A percentile compares a stretch with the other conserved stretches of the same genome.
Conservation (phyloP, 2,329 filamentous ascomycete genomes). For the Sporothrix humicola region DNA sequence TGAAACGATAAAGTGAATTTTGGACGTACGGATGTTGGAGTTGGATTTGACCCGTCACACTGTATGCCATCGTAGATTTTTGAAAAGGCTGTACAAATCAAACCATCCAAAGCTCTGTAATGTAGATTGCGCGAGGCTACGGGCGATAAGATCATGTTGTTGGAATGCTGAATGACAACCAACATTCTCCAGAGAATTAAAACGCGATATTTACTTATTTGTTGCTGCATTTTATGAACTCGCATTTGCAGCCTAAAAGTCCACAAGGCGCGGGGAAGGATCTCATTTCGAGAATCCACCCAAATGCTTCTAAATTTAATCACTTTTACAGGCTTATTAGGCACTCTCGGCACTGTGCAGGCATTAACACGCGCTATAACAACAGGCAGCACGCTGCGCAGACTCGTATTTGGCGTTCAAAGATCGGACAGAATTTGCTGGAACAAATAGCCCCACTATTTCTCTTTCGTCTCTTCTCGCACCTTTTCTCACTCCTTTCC, state of each 20-base stretch:
- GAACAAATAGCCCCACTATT: slow-evolving; percentile 12
- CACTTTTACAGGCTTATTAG: neutral
- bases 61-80: too few relatives aligned
- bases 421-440: neutral
- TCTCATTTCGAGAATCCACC: neutral
- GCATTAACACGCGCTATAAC: neutral
- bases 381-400: neutral
- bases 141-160: neutral
- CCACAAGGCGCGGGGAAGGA: slow-evolving; percentile 11
- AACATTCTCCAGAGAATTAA: neutral
- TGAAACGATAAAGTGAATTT: too few relatives aligned
- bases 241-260: slow-evolving; percentile 19
- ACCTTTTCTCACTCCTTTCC: neutral
- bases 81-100: too few relatives aligned
- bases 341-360: neutral
- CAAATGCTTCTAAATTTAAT: slow-evolving; percentile 21
- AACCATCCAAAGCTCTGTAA: too few relatives aligned
- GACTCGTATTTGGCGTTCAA: neutral
- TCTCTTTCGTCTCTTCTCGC: neutral
- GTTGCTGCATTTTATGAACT: neutral
- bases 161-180: too few relatives aligned
- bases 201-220: neutral
- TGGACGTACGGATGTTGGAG: too few relatives aligned
- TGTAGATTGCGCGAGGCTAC: neutral
- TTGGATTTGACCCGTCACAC: too few relatives aligned